Base-by-base conservation (phyloP, 345 rosid species). In the Linum trigynum region DNA sequence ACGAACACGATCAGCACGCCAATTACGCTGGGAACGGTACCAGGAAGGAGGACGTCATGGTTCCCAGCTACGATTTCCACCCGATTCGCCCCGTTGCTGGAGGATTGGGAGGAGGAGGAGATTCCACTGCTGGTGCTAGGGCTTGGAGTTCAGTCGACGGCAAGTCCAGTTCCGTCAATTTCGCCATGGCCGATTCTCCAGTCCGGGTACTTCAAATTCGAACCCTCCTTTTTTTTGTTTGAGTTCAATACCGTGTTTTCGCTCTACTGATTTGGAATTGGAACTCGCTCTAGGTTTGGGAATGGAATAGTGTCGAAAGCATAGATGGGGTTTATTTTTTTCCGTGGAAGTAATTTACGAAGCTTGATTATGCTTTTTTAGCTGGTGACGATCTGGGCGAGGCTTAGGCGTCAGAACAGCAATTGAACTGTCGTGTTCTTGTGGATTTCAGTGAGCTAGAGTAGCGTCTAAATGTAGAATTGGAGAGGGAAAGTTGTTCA, bases 31-130 rank as follows among this genome's bases (percentile, higher is more conserved):
- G 69, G 43, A 75, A 81, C 57, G 88, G 75, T 38, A 73, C 72
- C 36, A 65, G 70, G 76, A 82, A 77, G 80, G 98, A 92, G 67
- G 84, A 82, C 71, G 89, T 91, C 76, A 23, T 23, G 32, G 60
- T 85, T 10, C 84, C 98, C 15, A 89, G 92, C 80, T 91, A 87
- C 68, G 98, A 92, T 85, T 92, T 89, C 65, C 91, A 86, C 67
- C 91, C 87, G 56, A 82, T 92, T 68, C 91, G 91, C 32, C 82
- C 89, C n/a, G 35, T 78, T 48, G 74, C 6, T 41, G 89, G 83
- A 17, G 86, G 78, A 68, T 23, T 23, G 32, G 32, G 32, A 23
- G 32, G 32, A 23, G 32, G 32, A 23, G 32, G 32, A 23, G 72
- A 77, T 32, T 75, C 60, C 43, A 35, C 36, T 51, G 61, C 39